A percentile compares a stretch with the other conserved stretches of the same genome.
Conservation (phyloP, 768 basidiomycete species). For the Scleroderma citrinum region DNA sequence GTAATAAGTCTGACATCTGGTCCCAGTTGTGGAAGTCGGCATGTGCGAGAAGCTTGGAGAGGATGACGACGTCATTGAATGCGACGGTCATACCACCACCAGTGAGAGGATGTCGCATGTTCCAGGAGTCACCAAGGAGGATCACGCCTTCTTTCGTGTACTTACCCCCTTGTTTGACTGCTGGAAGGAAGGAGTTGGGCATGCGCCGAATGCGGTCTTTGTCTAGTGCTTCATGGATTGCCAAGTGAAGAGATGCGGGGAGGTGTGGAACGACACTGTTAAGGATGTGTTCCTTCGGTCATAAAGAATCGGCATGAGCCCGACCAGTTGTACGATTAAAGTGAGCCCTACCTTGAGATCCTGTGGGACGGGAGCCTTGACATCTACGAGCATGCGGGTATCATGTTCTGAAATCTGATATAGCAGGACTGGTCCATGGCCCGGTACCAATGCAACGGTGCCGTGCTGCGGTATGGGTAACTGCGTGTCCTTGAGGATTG, state of each 20-base stretch:
- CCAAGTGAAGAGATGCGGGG: constrained; percentile 60
- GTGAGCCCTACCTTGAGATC: constrained; percentile 57
- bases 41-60: constrained; percentile 54
- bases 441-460: constrained; percentile 77
- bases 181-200: constrained; percentile 93
- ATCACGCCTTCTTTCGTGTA: constrained; percentile 62
- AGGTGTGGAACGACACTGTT: constrained; percentile 74
- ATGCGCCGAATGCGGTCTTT: constrained; percentile 79
- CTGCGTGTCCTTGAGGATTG: constrained; percentile 69
- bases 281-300: constrained; percentile 57
- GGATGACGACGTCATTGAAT: constrained; percentile 74
- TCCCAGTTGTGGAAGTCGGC: constrained; percentile 47
- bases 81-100: constrained; percentile 99
- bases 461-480: constrained; percentile 75
- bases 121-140: constrained; percentile 93
- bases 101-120: constrained; percentile 98
- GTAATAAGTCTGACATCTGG: constrained; percentile 44
- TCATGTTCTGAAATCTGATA: constrained; percentile 89
- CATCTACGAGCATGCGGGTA: constrained; percentile 90
- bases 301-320: not conserved
- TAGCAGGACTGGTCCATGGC: constrained; percentile 80
- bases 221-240: constrained; percentile 66
- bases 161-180: constrained; percentile 55
- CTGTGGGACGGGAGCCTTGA: constrained; percentile 76
- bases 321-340: not conserved